Evolutionary conservation across 1,284 basidiomycete genomes (phyloP).

Genomic region (Mycosarcoma maydis): DNA sequence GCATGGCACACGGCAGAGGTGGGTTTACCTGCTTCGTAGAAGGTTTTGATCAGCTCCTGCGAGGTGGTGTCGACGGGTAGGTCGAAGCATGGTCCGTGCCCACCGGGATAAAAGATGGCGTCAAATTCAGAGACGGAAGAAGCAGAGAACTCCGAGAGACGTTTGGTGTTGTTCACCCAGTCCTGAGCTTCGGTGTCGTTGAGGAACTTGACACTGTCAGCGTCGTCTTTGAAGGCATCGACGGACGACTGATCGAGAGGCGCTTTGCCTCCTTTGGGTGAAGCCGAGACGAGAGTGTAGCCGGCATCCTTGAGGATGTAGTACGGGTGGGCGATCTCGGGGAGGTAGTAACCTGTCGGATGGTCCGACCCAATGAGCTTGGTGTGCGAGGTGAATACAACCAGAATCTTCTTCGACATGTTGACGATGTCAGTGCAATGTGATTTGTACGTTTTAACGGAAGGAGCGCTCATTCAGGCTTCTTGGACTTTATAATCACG

Average conservation of each 20-base stretch:
- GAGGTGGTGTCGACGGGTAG: slow-evolving; percentile 50
- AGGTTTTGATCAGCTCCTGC: slow-evolving; percentile 46
- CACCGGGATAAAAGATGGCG: slow-evolving; percentile 81
- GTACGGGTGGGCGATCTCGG: slow-evolving; percentile 81
- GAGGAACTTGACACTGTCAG: slow-evolving; percentile 74
- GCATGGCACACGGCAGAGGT: slow-evolving; percentile 59
- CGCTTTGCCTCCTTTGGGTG: slow-evolving; percentile 77
- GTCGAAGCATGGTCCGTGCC: slow-evolving; percentile 66
- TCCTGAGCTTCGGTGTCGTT: slow-evolving; percentile 72
- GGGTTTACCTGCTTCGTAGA: slow-evolving; percentile 55
- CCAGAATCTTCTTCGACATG: slow-evolving; percentile 71
- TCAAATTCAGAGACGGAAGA: slow-evolving; percentile 72
- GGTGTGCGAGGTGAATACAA: slow-evolving; percentile 78
- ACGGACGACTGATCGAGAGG: slow-evolving; percentile 76
- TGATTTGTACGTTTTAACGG: too few species aligned
- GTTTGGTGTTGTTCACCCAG: slow-evolving; percentile 73
- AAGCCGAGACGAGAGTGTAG: slow-evolving; percentile 76
- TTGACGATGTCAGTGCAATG: too few species aligned
- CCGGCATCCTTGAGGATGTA: slow-evolving; percentile 73
- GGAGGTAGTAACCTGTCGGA: slow-evolving; percentile 71
- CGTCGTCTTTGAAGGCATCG: slow-evolving; percentile 72
- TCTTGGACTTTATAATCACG: too few species aligned
- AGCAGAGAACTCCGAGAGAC: slow-evolving; percentile 73
- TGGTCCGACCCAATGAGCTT: slow-evolving; percentile 73
- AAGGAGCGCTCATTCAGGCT: too few species aligned